phyloP scores from a whole-genome alignment of 177 flowering plant species.

The Telopea speciosissima region DNA sequence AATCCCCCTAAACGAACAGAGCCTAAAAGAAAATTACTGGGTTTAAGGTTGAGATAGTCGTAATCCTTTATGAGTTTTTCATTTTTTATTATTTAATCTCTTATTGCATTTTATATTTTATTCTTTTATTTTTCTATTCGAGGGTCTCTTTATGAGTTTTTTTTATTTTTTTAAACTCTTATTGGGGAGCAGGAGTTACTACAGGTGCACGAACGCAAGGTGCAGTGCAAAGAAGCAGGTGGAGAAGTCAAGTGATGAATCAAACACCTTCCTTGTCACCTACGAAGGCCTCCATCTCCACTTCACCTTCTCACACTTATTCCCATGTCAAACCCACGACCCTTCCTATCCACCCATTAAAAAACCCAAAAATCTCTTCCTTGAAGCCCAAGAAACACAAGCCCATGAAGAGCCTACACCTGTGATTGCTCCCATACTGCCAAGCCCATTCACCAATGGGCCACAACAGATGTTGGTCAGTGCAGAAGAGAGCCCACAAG shows the following conservation, averaged over 20 bases:
- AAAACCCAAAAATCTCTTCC: conserved; percentile 28
- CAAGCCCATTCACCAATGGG: background rate
- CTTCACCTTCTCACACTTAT: conserved; percentile 57
- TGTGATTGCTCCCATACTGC: background rate
- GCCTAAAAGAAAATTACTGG: no score
- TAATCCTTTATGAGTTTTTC: no score
- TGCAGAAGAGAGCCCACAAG: conserved; percentile 30
- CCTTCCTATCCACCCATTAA: conserved; percentile 27
- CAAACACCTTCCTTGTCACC: conserved; percentile 69
- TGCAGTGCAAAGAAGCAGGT: conserved; percentile 93
- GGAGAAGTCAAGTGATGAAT: conserved; percentile 69
- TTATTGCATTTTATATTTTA: no score
- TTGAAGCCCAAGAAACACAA: conserved; percentile 14
- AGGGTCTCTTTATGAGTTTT: no score
- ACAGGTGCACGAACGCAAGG: conserved; percentile 85
- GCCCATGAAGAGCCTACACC: background rate
- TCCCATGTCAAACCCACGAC: conserved; percentile 7
- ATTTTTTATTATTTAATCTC: no score
- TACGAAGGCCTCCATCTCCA: conserved; percentile 96
- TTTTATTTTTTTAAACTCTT: no score
- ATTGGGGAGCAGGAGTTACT: conserved; percentile 61
- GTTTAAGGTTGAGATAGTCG: no score
- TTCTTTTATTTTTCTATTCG: no score
- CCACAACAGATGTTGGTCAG: background rate
- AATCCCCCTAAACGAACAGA: no score